Conservation (phyloP, 345 rosid species). For the Pseudoturritis turrita region DNA sequence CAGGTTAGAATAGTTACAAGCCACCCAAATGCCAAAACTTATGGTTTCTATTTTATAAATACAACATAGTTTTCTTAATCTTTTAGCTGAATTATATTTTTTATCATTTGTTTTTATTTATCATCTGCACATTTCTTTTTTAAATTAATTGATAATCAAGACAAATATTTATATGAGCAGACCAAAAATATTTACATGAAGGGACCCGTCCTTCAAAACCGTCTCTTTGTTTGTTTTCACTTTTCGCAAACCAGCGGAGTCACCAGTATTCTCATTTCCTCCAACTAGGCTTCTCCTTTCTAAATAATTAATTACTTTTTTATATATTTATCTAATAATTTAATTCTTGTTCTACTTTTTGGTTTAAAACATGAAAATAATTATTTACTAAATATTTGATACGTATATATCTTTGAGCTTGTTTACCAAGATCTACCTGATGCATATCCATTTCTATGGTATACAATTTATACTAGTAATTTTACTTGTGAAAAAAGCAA, state of each 20-base stretch:
- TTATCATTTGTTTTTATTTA: background rate
- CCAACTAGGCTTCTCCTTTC: background rate
- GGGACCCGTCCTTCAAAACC: background rate
- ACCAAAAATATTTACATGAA: background rate
- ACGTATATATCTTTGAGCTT: too few relatives aligned
- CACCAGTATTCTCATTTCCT: background rate
- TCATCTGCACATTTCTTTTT: background rate
- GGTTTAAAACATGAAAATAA: background rate
- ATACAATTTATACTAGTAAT: too few relatives aligned
- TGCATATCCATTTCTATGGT: too few relatives aligned
- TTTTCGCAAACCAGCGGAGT: slow-evolving; percentile 8
- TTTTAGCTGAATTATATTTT: background rate
- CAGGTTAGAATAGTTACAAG: too few relatives aligned
- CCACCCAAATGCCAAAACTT: too few relatives aligned
- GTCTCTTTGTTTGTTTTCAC: background rate
- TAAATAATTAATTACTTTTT: background rate
- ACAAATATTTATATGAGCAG: background rate
- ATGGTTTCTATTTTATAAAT: too few relatives aligned
- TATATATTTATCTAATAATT: background rate
- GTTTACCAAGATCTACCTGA: too few relatives aligned
- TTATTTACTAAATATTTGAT: too few relatives aligned
- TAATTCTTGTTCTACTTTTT: background rate
- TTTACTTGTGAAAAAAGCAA: too few relatives aligned
- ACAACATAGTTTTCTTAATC: too few relatives aligned
- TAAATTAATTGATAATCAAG: background rate